Conservation (phyloP, 1,284 basidiomycete species). For the Fomes fomentarius region DNA sequence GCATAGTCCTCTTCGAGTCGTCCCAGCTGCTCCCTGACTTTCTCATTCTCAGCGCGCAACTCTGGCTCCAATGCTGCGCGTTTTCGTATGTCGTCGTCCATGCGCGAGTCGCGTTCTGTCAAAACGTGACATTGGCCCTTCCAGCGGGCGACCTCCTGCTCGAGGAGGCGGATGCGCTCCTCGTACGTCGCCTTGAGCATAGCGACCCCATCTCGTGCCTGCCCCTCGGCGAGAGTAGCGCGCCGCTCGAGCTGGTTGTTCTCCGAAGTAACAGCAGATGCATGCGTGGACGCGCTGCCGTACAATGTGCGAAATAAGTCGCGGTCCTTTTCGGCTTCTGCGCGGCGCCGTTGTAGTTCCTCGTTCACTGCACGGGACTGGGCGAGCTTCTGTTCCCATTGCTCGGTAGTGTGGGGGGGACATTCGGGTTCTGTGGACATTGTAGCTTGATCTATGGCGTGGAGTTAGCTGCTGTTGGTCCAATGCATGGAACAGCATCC, state of each 20-base stretch:
- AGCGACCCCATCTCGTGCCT: constrained; percentile 54
- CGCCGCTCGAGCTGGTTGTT: constrained; percentile 56
- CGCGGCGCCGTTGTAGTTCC: constrained; percentile 25
- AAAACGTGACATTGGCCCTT: constrained; percentile 49
- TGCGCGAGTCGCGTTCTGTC: constrained; percentile 55
- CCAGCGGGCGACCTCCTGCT: constrained; percentile 50
- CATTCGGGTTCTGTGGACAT: not conserved
- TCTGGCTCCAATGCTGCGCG: constrained; percentile 57
- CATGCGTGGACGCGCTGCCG: constrained; percentile 28
- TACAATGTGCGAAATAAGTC: constrained; percentile 31
- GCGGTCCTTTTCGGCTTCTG: constrained; percentile 30
- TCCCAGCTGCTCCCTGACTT: constrained; percentile 28
- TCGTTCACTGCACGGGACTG: constrained; percentile 26
- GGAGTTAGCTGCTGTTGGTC: too few species aligned
- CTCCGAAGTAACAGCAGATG: constrained; percentile 38
- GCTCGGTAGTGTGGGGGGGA: not conserved
- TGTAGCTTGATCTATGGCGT: too few species aligned
- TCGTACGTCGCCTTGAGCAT: constrained; percentile 48
- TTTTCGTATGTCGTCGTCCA: constrained; percentile 59
- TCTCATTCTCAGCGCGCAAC: constrained; percentile 31
- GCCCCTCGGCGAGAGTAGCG: constrained; percentile 51
- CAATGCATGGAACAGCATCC: too few species aligned
- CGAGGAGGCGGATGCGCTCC: constrained; percentile 48
- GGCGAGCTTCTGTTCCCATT: constrained; percentile 22
- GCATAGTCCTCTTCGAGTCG: constrained; percentile 26